Evolutionary conservation across 2,329 filamentous ascomycete species (phyloP).

Genomic region (Diaporthe nobilis): DNA sequence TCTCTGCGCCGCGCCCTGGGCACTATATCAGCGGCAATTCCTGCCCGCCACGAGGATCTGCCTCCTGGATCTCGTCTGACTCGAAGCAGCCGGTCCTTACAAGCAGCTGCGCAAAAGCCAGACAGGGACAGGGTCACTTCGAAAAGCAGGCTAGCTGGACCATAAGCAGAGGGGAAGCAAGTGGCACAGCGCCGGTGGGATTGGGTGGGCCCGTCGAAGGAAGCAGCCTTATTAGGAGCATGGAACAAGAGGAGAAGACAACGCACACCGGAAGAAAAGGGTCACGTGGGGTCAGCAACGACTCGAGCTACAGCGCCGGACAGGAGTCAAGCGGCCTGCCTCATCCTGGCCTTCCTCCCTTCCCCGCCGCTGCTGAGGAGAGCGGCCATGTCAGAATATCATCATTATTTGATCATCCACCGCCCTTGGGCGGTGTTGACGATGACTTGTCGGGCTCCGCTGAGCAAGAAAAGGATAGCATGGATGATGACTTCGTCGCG

Average conservation of each 20-base stretch:
- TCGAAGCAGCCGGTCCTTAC: background rate
- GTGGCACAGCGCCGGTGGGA: constrained; percentile 41
- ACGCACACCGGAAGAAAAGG: constrained; percentile 10
- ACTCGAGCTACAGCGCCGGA: constrained; percentile 39
- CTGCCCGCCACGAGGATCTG: constrained; percentile 10
- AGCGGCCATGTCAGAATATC: constrained; percentile 26
- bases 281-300: constrained; percentile 50
- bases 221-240: constrained; percentile 37
- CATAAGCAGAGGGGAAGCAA: constrained; percentile 38
- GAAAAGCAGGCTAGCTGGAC: constrained; percentile 36
- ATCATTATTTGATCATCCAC: background rate
- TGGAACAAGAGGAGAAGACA: constrained; percentile 46
- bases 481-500: constrained; percentile 12
- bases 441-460: background rate
- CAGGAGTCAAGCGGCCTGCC: constrained; percentile 34
- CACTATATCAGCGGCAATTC: constrained; percentile 1
- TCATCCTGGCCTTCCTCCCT: constrained; percentile 7
- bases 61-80: constrained; percentile 4
- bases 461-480: constrained; percentile 16
- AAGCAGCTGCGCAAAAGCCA: constrained; percentile 10
- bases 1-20: background rate
- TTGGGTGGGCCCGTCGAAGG: constrained; percentile 38
- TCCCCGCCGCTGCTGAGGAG: constrained; percentile 30
- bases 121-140: constrained; percentile 37
- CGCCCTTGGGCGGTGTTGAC: constrained; percentile 10